Base-by-base conservation (phyloP, 208 protist genomes). In the Borovskyia barvae region DNA sequence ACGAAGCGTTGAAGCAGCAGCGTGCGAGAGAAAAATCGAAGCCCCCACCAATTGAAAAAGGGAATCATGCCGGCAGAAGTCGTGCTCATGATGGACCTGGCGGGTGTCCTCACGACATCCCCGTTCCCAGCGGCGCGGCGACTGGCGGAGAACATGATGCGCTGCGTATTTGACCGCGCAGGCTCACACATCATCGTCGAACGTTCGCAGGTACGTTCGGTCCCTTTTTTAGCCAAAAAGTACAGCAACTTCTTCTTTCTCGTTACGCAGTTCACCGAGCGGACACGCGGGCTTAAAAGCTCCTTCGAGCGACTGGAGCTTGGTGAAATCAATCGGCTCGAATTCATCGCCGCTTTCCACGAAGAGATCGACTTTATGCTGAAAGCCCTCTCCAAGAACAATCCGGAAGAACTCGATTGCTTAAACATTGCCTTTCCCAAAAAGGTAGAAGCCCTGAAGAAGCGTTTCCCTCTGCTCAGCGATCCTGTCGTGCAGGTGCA, bases 41-140 rank as follows among this genome's bases (percentile, higher is more conserved):
- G 25, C 37, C 42, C 42, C 8, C 19, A 30, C n/a, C 15, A 12
- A 28, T 30, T 24, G 9, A 40, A 0, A 47, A 57, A 9, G 12
- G n/a, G n/a, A n/a, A n/a, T n/a, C n/a, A 92, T 88, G 85, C 81
- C 85, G 12, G 71, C 61, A 14, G 80, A 91, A 58, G 81, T 92
- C 22, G 78, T 92, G 46, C 54, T 92, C 49, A 82, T 92, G 75
- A 85, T 92, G 63, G 81, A 92, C 64, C 22, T 87, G 45, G 77
- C 65, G 28, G 80, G 85, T 4, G 80, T 92, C 14, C 65, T 92
- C 4, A 87, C 75, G 26, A 80, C 81, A 2, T 84, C 76, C 14
- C 79, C 80, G 24, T 87, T 87, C 49, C 80, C 77, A 2, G 85
- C 81, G 7, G 72, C 72, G 3, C 77, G 85, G 7, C 73, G 80